A percentile compares a stretch with the other conserved stretches of the same genome.
phyloP scores from a whole-genome alignment of 78 protist genomes.

The Dictyostelium citrinum region DNA sequence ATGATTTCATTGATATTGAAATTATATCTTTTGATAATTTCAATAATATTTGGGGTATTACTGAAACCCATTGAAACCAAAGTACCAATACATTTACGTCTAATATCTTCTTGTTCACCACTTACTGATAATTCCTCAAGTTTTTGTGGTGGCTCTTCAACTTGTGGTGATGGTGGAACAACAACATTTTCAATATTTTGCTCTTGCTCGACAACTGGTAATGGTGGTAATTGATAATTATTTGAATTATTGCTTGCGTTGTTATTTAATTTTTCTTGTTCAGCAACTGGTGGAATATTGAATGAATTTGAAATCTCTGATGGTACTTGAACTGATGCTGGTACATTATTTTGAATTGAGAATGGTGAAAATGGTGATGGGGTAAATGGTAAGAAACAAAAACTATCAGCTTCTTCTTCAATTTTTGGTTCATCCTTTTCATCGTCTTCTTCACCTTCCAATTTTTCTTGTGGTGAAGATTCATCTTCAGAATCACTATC shows the following conservation, averaged over 20 bases:
- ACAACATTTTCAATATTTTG: not conserved
- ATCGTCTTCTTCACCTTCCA: not conserved
- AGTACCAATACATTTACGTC: conserved; percentile 32
- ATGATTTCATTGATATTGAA: conserved; percentile 47
- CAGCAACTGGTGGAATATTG: not conserved
- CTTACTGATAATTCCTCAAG: not conserved
- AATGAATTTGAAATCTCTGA: not conserved
- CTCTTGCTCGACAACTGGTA: not conserved
- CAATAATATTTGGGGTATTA: conserved; percentile 4
- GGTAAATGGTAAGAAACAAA: conserved; percentile 2
- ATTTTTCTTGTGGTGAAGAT: not conserved
- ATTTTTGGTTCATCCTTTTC: conserved; percentile 18
- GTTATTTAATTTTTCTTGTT: not conserved
- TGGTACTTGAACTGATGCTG: conserved; percentile 39
- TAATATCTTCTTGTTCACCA: conserved; percentile 23
- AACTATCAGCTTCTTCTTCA: not conserved
- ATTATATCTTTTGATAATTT: conserved; percentile 38
- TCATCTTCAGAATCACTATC: conserved; percentile 4
- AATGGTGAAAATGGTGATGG: conserved; percentile 13
- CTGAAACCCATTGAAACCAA: conserved; percentile 66
- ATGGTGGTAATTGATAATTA: not conserved
- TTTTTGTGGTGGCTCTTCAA: conserved; percentile 21
- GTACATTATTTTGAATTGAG: conserved; percentile 6
- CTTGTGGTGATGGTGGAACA: not conserved
- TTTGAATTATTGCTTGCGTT: not conserved